A percentile compares a stretch with the other conserved stretches of the same genome.
These are phyloP conservation scores for Backusella sp. DNA, from an alignment of 192 early-diverging fungal species.

Conservation along the genomic window DNA sequence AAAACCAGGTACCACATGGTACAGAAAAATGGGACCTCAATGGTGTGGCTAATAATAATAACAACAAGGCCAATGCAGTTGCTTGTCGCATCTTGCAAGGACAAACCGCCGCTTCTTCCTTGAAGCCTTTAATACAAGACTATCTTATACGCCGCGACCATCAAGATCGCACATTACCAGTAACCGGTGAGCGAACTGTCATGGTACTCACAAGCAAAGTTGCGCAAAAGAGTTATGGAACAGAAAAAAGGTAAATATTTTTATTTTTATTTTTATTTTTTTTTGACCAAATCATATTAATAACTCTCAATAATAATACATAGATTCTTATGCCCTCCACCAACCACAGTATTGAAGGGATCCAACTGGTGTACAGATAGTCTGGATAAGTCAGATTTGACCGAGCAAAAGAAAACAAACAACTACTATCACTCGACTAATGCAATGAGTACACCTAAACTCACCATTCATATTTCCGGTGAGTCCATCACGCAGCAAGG, in stretches of 20 bases:
- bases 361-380: constrained; percentile 58
- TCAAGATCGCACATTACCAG: constrained; percentile 24
- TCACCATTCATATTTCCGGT: constrained; percentile 29
- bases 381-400: not conserved
- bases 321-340: constrained; percentile 81
- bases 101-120: not conserved
- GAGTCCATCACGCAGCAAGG: constrained; percentile 43
- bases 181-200: constrained; percentile 54
- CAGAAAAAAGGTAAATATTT: constrained; percentile 75
- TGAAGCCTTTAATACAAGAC: constrained; percentile 42
- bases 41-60: not conserved
- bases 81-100: constrained; percentile 1
- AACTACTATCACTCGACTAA: constrained; percentile 20
- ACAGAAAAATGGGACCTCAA: constrained; percentile 1
- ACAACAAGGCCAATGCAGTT: not conserved
- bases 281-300: not conserved
- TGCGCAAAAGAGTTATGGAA: constrained; percentile 93
- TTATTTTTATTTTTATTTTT: not conserved
- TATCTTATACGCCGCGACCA: constrained; percentile 41
- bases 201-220: constrained; percentile 82
- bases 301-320: not conserved
- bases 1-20: not conserved
- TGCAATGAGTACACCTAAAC: constrained; percentile 24
- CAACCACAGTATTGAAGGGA: constrained; percentile 70
- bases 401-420: not conserved